These are phyloP conservation scores for Sclerotinia nivalis DNA, from an alignment of 2,329 filamentous ascomycete genomes.

Conservation along the genomic window DNA sequence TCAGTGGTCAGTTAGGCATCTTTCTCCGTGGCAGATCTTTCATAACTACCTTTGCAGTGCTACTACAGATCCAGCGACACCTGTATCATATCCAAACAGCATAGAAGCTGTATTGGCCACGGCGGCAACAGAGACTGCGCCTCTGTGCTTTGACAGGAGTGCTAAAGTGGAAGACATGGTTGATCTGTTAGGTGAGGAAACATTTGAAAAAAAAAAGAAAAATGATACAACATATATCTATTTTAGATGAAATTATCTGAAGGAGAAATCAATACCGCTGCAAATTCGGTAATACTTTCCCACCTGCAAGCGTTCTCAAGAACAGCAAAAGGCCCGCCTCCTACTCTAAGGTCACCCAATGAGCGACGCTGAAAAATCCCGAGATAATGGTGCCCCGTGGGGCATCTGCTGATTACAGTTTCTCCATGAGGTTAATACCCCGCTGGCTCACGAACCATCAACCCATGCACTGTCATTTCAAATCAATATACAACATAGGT, in stretches of 20 bases:
- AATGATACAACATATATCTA: neutral
- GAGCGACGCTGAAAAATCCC: constrained; percentile 1
- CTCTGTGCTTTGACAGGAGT: constrained; percentile 27
- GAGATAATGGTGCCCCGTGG: neutral
- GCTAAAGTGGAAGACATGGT: constrained; percentile 17
- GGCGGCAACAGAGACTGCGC: constrained; percentile 27
- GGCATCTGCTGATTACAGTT: neutral
- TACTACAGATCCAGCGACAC: constrained; percentile 32
- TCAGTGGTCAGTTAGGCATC: neutral
- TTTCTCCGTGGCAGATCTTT: neutral
- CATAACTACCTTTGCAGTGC: constrained; percentile 28
- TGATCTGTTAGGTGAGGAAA: constrained; percentile 1
- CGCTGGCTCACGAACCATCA: constrained; percentile 6
- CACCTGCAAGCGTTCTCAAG: neutral
- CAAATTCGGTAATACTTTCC: neutral
- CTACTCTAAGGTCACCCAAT: neutral
- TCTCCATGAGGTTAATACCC: constrained; percentile 5
- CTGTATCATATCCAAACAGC: constrained; percentile 35
- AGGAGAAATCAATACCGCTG: neutral
- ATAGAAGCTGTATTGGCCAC: constrained; percentile 32
- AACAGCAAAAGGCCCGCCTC: neutral
- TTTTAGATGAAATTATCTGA: neutral
- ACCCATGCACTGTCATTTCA: neutral
- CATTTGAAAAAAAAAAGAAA: neutral
- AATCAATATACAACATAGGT: neutral